Percentiles rank a stretch among this genome's conserved stretches.
phyloP scores from a whole-genome alignment of 108 stramenopile genomes.

The Stephanodiscus minutulus region DNA sequence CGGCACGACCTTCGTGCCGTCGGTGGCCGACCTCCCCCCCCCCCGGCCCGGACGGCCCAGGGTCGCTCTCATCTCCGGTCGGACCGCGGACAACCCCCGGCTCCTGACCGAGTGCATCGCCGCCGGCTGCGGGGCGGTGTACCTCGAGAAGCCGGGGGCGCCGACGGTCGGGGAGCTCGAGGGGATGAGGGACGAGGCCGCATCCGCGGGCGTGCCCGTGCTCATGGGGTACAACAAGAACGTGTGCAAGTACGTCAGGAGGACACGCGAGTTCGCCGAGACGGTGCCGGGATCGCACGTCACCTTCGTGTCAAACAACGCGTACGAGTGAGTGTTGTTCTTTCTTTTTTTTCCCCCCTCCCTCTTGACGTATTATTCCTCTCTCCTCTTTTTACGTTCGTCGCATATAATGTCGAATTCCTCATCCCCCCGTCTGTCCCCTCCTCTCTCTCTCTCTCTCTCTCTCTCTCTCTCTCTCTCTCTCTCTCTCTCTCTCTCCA shows the following conservation, averaged over 20 bases:
- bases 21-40: slow-evolving; percentile 64
- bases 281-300: slow-evolving; percentile 76
- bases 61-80: slow-evolving; percentile 82
- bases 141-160: slow-evolving; percentile 92
- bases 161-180: slow-evolving; percentile 84
- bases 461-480: too few relatives aligned
- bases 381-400: too few relatives aligned
- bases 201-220: slow-evolving; percentile 73
- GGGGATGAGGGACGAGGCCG: slow-evolving; percentile 71
- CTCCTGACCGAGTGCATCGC: slow-evolving; percentile 81
- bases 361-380: too few relatives aligned
- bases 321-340: slow-evolving; percentile 62
- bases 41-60: slow-evolving; percentile 60
- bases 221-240: slow-evolving; percentile 95
- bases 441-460: too few relatives aligned
- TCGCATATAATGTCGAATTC: too few relatives aligned
- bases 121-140: slow-evolving; percentile 70
- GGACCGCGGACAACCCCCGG: slow-evolving; percentile 90
- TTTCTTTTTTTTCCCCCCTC: too few relatives aligned
- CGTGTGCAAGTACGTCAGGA: slow-evolving; percentile 90
- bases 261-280: slow-evolving; percentile 83
- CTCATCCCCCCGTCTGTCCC: too few relatives aligned
- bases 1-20: slow-evolving; percentile 64
- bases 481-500: too few relatives aligned
- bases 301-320: slow-evolving; percentile 90